Evolutionary conservation across 345 rosid genomes (phyloP).

Genomic region (Durio zibethinus): DNA sequence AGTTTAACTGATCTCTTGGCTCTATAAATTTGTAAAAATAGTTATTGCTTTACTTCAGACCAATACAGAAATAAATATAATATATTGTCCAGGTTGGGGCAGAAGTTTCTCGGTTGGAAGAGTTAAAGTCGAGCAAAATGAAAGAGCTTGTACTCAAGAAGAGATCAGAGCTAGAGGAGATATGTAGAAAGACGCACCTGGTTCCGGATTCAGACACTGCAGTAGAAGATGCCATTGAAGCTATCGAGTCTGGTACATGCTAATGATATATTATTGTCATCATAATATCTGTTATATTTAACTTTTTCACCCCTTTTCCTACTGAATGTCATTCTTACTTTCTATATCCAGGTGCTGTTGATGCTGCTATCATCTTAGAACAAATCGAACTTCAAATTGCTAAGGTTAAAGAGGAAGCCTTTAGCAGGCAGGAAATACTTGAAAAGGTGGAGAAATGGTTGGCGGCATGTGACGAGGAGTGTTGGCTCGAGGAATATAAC

Average conservation of each 20-base stretch:
- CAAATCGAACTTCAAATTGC: constrained; percentile 84
- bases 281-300: neutral
- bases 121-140: constrained; percentile 91
- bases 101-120: constrained; percentile 89
- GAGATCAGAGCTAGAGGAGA: constrained; percentile 80
- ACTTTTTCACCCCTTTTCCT: neutral
- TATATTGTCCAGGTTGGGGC: constrained; percentile 63
- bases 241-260: constrained; percentile 75
- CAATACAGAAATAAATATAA: constrained; percentile 6
- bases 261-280: neutral
- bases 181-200: constrained; percentile 85
- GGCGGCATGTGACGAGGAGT: constrained; percentile 93
- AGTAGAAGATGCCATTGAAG: constrained; percentile 63
- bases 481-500: constrained; percentile 98
- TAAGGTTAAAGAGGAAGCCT: constrained; percentile 83
- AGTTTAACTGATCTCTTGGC: neutral
- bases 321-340: neutral
- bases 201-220: constrained; percentile 59
- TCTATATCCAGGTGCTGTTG: constrained; percentile 50
- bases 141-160: constrained; percentile 95
- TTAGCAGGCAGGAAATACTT: constrained; percentile 84
- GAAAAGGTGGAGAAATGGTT: constrained; percentile 97
- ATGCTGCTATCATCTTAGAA: constrained; percentile 64
- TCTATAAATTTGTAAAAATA: neutral
- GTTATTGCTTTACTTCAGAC: neutral